Conservation (phyloP, 1,139 yeast species). For the Torulaspora globosa region DNA sequence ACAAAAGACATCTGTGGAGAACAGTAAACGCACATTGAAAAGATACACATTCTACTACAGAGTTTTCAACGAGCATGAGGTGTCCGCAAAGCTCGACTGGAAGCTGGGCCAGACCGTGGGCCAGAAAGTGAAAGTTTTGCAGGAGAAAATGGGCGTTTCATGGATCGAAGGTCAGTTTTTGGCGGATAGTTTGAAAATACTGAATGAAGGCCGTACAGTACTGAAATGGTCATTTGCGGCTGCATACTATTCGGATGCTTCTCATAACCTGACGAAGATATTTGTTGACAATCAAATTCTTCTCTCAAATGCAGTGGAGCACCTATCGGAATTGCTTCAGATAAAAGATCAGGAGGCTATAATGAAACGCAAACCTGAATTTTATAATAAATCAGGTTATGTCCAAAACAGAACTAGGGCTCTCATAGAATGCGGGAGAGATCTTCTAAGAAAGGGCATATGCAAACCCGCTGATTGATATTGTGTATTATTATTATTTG, state of each 20-base stretch:
- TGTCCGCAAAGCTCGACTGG: constrained; percentile 70
- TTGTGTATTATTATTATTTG: constrained; percentile 3
- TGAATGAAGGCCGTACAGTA: constrained; percentile 68
- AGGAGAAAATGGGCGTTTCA: constrained; percentile 59
- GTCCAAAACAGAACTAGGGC: constrained; percentile 47
- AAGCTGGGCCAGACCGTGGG: constrained; percentile 61
- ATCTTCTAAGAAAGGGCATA: constrained; percentile 39
- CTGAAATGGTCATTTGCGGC: constrained; percentile 91
- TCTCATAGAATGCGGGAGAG: constrained; percentile 50
- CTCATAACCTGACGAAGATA: constrained; percentile 48
- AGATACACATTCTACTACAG: constrained; percentile 76
- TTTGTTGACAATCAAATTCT: constrained; percentile 74
- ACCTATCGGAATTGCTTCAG: constrained; percentile 68
- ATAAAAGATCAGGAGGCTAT: constrained; percentile 51
- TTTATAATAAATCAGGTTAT: constrained; percentile 47
- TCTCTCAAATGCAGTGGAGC: constrained; percentile 72
- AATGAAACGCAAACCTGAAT: constrained; percentile 47
- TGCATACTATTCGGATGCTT: constrained; percentile 58
- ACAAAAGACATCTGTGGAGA: constrained; percentile 30
- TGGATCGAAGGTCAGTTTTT: constrained; percentile 91
- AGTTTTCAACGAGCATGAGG: constrained; percentile 71
- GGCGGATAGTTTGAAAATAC: constrained; percentile 61
- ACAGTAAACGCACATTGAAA: constrained; percentile 46
- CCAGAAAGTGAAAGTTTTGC: constrained; percentile 59
- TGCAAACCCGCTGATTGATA: constrained; percentile 24